Evolutionary conservation across 352 stramenopile species (phyloP).

Genomic region (Peronospora belbahrii): DNA sequence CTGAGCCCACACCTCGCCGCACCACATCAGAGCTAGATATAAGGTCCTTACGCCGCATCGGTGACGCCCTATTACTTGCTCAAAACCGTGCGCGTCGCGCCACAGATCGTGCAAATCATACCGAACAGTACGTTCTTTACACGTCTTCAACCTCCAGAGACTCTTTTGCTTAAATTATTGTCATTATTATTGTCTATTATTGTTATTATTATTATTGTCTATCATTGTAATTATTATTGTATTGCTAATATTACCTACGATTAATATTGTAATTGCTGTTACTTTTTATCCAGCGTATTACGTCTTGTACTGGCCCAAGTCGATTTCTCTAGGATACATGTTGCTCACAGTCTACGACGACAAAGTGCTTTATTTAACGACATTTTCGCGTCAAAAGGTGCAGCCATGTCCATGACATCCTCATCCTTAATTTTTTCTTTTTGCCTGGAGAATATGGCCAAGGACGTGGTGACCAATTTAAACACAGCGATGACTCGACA

Average conservation of each 20-base stretch:
- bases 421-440: constrained; percentile 4
- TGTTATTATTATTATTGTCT: no score
- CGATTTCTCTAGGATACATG: constrained; percentile 12
- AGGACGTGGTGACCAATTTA: constrained; percentile 41
- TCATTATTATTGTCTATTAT: no score
- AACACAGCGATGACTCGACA: constrained; percentile 19
- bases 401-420: constrained; percentile 9
- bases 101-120: constrained; percentile 52
- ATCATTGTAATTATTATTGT: no score
- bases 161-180: no score
- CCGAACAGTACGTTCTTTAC: constrained; percentile 42
- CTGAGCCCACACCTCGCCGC: constrained; percentile 23
- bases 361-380: constrained; percentile 3
- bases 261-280: no score
- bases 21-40: constrained; percentile 47
- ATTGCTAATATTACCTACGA: no score
- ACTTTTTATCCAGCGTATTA: constrained; percentile 23
- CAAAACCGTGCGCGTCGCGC: constrained; percentile 56
- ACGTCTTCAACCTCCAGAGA: no score
- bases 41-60: constrained; percentile 49
- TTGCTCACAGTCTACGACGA: constrained; percentile 16
- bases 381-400: constrained; percentile 1
- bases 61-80: constrained; percentile 59
- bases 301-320: constrained; percentile 24
- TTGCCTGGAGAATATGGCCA: constrained; percentile 20